phyloP scores from a whole-genome alignment of 2,329 filamentous ascomycete genomes.

The Hypoxylon sp. region DNA sequence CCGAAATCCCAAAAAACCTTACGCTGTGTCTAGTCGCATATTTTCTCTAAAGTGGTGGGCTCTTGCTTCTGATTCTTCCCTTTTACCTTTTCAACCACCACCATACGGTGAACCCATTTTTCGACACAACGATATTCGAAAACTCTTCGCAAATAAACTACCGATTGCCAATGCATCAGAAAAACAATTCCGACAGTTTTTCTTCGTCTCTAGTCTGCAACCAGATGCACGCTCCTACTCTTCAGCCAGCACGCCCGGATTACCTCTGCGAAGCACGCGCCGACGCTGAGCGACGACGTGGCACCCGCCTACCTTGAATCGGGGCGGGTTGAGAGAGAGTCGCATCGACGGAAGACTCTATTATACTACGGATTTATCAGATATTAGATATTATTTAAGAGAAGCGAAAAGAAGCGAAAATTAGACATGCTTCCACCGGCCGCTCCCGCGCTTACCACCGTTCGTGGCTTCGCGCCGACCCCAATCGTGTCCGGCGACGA shows the following conservation, averaged over 20 bases:
- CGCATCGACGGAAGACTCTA: constrained; percentile 32
- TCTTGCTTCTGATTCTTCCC: constrained; percentile 21
- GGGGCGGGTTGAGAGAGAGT: constrained; percentile 51
- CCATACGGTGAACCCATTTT: constrained; percentile 32
- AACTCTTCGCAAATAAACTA: constrained; percentile 23
- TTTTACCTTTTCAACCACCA: constrained; percentile 30
- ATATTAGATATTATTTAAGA: constrained; percentile 23
- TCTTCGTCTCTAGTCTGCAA: constrained; percentile 66
- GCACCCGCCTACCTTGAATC: constrained; percentile 63
- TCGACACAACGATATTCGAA: constrained; percentile 15
- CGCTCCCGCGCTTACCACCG: constrained; percentile 66
- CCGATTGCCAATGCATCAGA: constrained; percentile 69
- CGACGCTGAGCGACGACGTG: constrained; percentile 72
- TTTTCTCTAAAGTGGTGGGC: constrained; percentile 28
- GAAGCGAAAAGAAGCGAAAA: constrained; percentile 16
- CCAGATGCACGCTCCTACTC: constrained; percentile 71
- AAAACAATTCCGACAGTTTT: constrained; percentile 60
- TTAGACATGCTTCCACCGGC: constrained; percentile 62
- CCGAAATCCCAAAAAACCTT: constrained; percentile 18
- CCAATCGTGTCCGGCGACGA: constrained; percentile 70
- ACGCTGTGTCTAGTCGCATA: constrained; percentile 20
- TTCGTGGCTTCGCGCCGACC: constrained; percentile 71
- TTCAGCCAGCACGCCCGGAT: constrained; percentile 64
- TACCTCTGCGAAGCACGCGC: constrained; percentile 67
- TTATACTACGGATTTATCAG: constrained; percentile 28